phyloP scores from a whole-genome alignment of 345 rosid genomes.

The Eucalyptus lansdowneana region DNA sequence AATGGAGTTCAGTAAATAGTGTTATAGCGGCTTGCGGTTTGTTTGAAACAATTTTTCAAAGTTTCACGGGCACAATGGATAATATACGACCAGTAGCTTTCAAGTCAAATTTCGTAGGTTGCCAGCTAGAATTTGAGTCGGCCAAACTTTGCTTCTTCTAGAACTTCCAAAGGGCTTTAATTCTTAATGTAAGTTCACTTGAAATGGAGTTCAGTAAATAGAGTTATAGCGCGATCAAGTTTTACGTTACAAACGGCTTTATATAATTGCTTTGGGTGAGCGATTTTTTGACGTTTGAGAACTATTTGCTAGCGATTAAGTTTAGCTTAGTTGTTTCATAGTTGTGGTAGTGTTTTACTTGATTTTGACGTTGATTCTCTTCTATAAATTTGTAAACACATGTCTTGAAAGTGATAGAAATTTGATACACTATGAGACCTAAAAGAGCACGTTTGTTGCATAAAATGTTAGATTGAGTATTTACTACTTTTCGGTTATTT shows the following conservation, averaged over 20 bases:
- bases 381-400: too few relatives aligned
- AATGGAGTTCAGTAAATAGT: fast-evolving
- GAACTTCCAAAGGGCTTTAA: too few relatives aligned
- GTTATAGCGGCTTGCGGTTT: fast-evolving
- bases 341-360: too few relatives aligned
- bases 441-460: too few relatives aligned
- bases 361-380: too few relatives aligned
- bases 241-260: fast-evolving
- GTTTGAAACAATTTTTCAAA: fast-evolving
- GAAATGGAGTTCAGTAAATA: fast-evolving
- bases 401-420: too few relatives aligned
- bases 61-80: fast-evolving
- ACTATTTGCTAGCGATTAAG: too few relatives aligned
- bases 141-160: fast-evolving
- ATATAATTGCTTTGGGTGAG: fast-evolving
- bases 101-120: too few relatives aligned
- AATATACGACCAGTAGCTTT: fast-evolving
- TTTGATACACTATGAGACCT: too few relatives aligned
- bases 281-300: fast-evolving
- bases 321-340: fast-evolving
- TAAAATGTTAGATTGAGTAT: fast-evolving
- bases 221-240: too few relatives aligned
- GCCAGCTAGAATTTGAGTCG: fast-evolving
- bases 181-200: too few relatives aligned
- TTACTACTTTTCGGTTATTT: too few relatives aligned